phyloP scores from a whole-genome alignment of 2,329 filamentous ascomycete genomes.

The Trichophyton simii region DNA sequence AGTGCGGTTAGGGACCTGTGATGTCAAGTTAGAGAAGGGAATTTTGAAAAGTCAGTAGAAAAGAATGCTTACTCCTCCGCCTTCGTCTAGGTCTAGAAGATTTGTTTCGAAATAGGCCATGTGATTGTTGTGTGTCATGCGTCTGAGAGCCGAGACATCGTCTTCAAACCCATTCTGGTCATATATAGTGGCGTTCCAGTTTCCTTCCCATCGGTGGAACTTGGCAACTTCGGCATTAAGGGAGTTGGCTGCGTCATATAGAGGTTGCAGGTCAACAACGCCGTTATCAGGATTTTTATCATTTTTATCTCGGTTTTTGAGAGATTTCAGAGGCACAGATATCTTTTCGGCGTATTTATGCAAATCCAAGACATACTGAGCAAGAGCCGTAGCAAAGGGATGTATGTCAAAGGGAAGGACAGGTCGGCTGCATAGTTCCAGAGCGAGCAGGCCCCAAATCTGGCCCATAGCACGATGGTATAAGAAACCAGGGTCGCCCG shows the following conservation, averaged over 20 bases:
- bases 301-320: conserved; percentile 4
- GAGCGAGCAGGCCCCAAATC: conserved; percentile 65
- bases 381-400: conserved; percentile 56
- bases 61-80: conserved; percentile 55
- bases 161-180: conserved; percentile 65
- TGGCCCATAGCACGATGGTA: conserved; percentile 73
- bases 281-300: conserved; percentile 10
- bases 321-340: conserved; percentile 26
- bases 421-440: conserved; percentile 71
- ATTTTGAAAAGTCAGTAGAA: not conserved
- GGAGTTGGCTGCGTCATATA: conserved; percentile 51
- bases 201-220: conserved; percentile 64
- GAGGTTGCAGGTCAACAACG: conserved; percentile 43
- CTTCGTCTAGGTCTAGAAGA: conserved; percentile 61
- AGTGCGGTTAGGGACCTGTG: conserved; percentile 65
- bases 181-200: conserved; percentile 63
- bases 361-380: conserved; percentile 53
- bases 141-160: conserved; percentile 50
- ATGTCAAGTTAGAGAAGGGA: not conserved
- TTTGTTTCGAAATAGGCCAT: conserved; percentile 73
- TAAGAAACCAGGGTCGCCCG: conserved; percentile 68
- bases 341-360: conserved; percentile 51
- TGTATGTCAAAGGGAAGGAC: conserved; percentile 71
- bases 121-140: conserved; percentile 65
- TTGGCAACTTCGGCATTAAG: conserved; percentile 48